Conservation (phyloP, 2,329 filamentous ascomycete genomes). For the Aspergillus chevalieri region DNA sequence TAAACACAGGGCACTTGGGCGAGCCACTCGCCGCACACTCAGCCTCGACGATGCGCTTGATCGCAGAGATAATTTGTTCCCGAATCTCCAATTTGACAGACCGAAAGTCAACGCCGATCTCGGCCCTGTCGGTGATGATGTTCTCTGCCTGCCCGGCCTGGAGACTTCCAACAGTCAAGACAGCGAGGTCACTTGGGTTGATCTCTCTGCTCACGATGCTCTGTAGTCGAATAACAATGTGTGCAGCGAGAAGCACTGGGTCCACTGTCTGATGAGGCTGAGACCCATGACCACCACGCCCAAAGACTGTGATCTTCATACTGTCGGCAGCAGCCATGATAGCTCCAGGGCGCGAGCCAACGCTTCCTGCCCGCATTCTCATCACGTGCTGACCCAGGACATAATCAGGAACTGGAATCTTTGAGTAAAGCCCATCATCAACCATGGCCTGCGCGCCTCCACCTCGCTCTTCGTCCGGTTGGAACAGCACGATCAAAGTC, state of each 20-base stretch:
- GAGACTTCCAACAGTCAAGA: constrained; percentile 55
- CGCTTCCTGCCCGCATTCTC: constrained; percentile 34
- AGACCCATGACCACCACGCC: constrained; percentile 54
- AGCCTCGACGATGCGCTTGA: constrained; percentile 52
- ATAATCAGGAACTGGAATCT: constrained; percentile 51
- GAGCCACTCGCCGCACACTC: constrained; percentile 50
- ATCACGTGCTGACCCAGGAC: constrained; percentile 55
- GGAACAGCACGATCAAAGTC: constrained; percentile 59
- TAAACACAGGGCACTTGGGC: constrained; percentile 41
- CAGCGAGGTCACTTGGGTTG: constrained; percentile 47
- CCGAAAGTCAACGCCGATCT: constrained; percentile 52
- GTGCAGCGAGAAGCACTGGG: constrained; percentile 53
- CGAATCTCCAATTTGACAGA: constrained; percentile 43
- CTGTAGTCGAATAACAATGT: constrained; percentile 53
- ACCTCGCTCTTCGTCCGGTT: constrained; percentile 61
- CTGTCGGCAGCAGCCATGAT: constrained; percentile 42
- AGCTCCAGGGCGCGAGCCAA: constrained; percentile 33
- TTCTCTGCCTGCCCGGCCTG: constrained; percentile 57
- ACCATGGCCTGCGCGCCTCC: constrained; percentile 59
- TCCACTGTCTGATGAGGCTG: constrained; percentile 53
- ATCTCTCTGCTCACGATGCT: constrained; percentile 53
- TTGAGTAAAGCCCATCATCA: constrained; percentile 50
- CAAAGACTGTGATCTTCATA: constrained; percentile 50
- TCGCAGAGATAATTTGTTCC: constrained; percentile 40
- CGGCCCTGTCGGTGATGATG: constrained; percentile 52